A percentile compares a stretch with the other conserved stretches of the same genome.
Conservation (phyloP, 2,329 filamentous ascomycete genomes). For the Phoma sp. region DNA sequence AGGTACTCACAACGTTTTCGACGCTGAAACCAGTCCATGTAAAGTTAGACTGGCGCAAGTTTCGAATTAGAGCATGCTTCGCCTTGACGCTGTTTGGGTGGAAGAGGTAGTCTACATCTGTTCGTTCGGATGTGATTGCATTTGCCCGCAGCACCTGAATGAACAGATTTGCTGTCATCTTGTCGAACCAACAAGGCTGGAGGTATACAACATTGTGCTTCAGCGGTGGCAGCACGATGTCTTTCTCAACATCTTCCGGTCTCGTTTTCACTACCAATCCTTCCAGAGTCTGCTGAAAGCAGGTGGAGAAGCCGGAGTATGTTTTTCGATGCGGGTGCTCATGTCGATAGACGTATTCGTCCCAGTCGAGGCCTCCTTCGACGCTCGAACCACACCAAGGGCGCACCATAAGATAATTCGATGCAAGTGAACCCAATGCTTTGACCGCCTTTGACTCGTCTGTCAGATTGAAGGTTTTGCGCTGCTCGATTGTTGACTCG, state of each 20-base stretch:
- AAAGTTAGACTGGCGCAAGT: conserved; percentile 83
- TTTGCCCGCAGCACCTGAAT: conserved; percentile 85
- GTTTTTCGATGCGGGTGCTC: conserved; percentile 60
- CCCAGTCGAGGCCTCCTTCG: conserved; percentile 73
- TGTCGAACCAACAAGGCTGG: conserved; percentile 85
- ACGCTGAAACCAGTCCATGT: conserved; percentile 80
- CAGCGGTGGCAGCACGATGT: conserved; percentile 73
- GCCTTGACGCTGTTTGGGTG: conserved; percentile 74
- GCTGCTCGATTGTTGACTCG: conserved; percentile 47
- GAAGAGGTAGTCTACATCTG: conserved; percentile 88
- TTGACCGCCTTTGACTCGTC: conserved; percentile 58
- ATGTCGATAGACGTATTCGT: conserved; percentile 69
- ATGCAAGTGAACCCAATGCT: conserved; percentile 70
- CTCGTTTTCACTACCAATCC: conserved; percentile 83
- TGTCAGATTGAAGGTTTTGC: conserved; percentile 48
- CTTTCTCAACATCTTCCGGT: conserved; percentile 70
- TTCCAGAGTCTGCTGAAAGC: conserved; percentile 74
- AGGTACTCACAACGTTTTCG: conserved; percentile 67
- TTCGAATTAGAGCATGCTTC: conserved; percentile 74
- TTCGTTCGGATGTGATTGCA: conserved; percentile 84
- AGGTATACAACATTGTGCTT: conserved; percentile 75
- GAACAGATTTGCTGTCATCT: conserved; percentile 82
- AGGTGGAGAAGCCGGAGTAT: conserved; percentile 62
- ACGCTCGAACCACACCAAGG: conserved; percentile 76
- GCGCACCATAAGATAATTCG: conserved; percentile 74